These are phyloP conservation scores for Xylaria sp. DNA, from an alignment of 2,329 filamentous ascomycete genomes.

Conservation along the genomic window DNA sequence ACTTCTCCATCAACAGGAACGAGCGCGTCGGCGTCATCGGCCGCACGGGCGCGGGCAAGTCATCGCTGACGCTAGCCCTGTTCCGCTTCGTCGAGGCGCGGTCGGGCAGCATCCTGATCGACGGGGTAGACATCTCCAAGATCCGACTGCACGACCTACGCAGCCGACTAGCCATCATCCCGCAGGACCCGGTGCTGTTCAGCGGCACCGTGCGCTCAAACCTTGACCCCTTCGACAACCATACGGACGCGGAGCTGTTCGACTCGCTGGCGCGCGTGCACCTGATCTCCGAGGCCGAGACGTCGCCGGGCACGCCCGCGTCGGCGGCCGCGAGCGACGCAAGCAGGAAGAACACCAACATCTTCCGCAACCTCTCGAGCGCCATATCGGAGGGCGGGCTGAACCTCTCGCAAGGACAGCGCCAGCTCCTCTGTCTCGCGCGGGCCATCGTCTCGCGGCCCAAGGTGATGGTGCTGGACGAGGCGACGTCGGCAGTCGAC, in stretches of 20 bases:
- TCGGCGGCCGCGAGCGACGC: conserved; percentile 45
- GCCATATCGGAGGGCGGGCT: conserved; percentile 76
- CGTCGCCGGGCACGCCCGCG: conserved; percentile 49
- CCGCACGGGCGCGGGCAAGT: conserved; percentile 82
- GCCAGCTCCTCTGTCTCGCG: conserved; percentile 79
- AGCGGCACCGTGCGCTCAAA: conserved; percentile 81
- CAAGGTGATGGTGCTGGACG: conserved; percentile 82
- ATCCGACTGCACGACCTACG: conserved; percentile 76
- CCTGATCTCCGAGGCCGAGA: conserved; percentile 61
- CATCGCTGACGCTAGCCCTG: conserved; percentile 76
- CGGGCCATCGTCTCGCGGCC: conserved; percentile 77
- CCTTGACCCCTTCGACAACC: conserved; percentile 78
- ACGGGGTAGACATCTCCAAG: conserved; percentile 78
- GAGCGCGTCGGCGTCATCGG: conserved; percentile 81
- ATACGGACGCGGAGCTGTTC: conserved; percentile 73
- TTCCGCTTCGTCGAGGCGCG: conserved; percentile 80
- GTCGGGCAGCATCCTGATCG: conserved; percentile 73
- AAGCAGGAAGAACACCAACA: conserved; percentile 66
- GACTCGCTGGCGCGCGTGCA: conserved; percentile 78
- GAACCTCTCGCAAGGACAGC: conserved; percentile 80
- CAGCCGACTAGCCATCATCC: conserved; percentile 81
- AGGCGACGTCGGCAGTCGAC: conserved; percentile 82
- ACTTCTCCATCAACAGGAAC: conserved; percentile 72
- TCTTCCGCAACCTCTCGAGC: conserved; percentile 70
- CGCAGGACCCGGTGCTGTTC: conserved; percentile 82